Evolutionary conservation across 129 eudicot species (phyloP).

Genomic region (Artemisia argyi): DNA sequence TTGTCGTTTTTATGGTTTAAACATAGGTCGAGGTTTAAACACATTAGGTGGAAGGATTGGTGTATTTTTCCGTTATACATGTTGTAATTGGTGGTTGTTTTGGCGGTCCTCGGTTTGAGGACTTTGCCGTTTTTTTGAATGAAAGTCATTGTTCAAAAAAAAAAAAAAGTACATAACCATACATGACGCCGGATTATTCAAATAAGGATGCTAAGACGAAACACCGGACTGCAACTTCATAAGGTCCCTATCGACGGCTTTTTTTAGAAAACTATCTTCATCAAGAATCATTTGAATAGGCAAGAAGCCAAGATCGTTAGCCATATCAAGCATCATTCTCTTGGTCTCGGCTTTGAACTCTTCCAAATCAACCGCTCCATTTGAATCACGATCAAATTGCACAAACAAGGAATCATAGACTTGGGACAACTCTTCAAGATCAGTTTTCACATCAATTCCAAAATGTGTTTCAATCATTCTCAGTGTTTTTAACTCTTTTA

Average conservation of each 20-base stretch:
- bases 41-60: too few species aligned
- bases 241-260: constrained; percentile 49
- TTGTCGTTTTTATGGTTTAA: too few species aligned
- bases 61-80: too few species aligned
- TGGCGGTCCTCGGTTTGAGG: too few species aligned
- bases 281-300: constrained; percentile 63
- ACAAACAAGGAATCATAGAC: constrained; percentile 39
- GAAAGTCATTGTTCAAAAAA: too few species aligned
- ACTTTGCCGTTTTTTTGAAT: too few species aligned
- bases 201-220: background rate
- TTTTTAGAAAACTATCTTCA: constrained; percentile 45
- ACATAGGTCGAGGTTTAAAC: too few species aligned
- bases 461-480: constrained; percentile 55
- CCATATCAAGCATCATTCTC: constrained; percentile 58
- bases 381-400: constrained; percentile 50
- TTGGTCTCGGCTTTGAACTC: constrained; percentile 56
- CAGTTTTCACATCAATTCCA: constrained; percentile 46
- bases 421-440: constrained; percentile 36
- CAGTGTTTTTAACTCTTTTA: constrained; percentile 40
- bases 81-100: too few species aligned
- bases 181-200: background rate
- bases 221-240: constrained; percentile 17
- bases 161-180: background rate
- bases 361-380: constrained; percentile 47
- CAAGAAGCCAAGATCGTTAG: constrained; percentile 50